phyloP scores from a whole-genome alignment of 345 rosid species.

The Sisymbrium altissimum region DNA sequence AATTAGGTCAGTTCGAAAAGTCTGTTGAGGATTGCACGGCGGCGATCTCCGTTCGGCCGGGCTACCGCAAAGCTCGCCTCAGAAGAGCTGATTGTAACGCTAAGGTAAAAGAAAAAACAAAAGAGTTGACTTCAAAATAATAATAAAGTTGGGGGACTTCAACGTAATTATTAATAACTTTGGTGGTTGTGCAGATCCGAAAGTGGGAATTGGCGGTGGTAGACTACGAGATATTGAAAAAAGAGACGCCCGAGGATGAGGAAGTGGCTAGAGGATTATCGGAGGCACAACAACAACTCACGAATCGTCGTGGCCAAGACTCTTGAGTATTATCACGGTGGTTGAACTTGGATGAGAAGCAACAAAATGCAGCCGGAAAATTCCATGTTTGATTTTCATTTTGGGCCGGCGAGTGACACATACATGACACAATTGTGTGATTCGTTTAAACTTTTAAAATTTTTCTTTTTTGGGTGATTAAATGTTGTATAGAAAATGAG shows the following conservation, averaged over 20 bases:
- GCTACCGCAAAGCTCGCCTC: constrained; percentile 74
- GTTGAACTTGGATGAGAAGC: neutral
- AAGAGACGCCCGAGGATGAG: constrained; percentile 63
- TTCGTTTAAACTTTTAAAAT: neutral
- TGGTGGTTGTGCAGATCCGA: constrained; percentile 44
- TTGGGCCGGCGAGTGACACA: constrained; percentile 9
- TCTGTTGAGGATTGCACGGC: constrained; percentile 70
- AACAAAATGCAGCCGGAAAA: neutral
- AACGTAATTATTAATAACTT: neutral
- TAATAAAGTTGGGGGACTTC: neutral
- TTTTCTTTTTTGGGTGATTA: constrained; percentile 1
- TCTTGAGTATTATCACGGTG: neutral
- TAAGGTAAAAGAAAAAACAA: constrained; percentile 43
- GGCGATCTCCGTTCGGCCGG: constrained; percentile 63
- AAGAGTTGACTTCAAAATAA: neutral
- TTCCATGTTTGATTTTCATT: neutral
- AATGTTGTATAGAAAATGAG: constrained; percentile 29
- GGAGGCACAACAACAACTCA: constrained; percentile 52
- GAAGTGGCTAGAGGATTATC: constrained; percentile 48
- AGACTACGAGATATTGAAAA: constrained; percentile 65
- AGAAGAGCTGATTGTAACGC: constrained; percentile 79
- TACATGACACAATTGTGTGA: constrained; percentile 18
- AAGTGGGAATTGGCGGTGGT: constrained; percentile 64
- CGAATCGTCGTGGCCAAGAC: constrained; percentile 40
- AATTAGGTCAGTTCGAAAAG: constrained; percentile 57